A percentile compares a stretch with the other conserved stretches of the same genome.
These are phyloP conservation scores for Paramyrothecium roridum DNA, from an alignment of 2,329 filamentous ascomycete species.

Conservation along the genomic window DNA sequence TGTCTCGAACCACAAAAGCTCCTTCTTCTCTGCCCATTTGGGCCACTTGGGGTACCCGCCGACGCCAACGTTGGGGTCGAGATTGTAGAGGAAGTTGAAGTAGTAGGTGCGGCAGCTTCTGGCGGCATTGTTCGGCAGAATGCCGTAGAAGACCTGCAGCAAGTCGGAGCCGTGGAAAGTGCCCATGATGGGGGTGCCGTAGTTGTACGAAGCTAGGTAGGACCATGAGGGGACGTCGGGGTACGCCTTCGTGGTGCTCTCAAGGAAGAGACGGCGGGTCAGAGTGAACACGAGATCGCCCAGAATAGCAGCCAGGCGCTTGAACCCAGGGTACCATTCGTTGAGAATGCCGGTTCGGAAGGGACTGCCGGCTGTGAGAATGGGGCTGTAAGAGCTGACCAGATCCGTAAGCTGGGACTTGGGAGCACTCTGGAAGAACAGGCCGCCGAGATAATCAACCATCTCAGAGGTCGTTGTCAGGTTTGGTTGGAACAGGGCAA, in stretches of 20 bases:
- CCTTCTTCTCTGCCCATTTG: slow-evolving; percentile 35
- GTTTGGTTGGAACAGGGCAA: slow-evolving; percentile 67
- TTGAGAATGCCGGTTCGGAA: slow-evolving; percentile 69
- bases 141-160: slow-evolving; percentile 64
- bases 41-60: slow-evolving; percentile 37
- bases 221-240: slow-evolving; percentile 68
- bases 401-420: slow-evolving; percentile 48
- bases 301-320: slow-evolving; percentile 70
- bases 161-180: slow-evolving; percentile 74
- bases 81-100: slow-evolving; percentile 65
- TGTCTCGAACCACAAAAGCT: slow-evolving; percentile 47
- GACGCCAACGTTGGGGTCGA: slow-evolving; percentile 63
- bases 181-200: slow-evolving; percentile 68
- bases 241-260: slow-evolving; percentile 37
- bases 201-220: slow-evolving; percentile 70
- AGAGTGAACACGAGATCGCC: slow-evolving; percentile 76
- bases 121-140: slow-evolving; percentile 60
- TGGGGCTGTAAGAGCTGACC: slow-evolving; percentile 60
- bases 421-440: slow-evolving; percentile 60
- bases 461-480: slow-evolving; percentile 59
- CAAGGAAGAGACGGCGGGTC: slow-evolving; percentile 62
- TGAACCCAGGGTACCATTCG: slow-evolving; percentile 73
- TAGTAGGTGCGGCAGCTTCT: slow-evolving; percentile 65
- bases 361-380: slow-evolving; percentile 59
- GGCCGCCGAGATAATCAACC: slow-evolving; percentile 55